Evolutionary conservation across 768 basidiomycete genomes (phyloP), one percentile per base, ranked within the genome.

Genomic region (Auriscalpium orientale): DNA sequence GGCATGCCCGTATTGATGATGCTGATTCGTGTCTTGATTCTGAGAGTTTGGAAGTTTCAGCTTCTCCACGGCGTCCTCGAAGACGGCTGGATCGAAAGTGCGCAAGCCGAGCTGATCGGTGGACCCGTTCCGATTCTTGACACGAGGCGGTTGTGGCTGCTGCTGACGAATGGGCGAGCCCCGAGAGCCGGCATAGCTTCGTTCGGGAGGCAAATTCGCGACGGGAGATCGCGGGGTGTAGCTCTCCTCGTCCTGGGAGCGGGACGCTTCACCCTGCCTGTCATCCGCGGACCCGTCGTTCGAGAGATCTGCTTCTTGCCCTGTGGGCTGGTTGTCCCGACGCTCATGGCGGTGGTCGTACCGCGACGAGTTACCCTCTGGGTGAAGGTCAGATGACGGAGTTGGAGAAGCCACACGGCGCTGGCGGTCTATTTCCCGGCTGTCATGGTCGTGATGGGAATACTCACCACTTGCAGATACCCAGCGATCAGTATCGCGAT

Each of bases 211-310:
- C 5, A 62, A 35, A 40, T 43, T 45, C 46, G 38, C 58, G 8
- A 59, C 60, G 1, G 61, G 61, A 7, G 61, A 62, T 12, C 61
- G 56, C 8, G 61, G 61, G 4, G 61, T 62, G 36, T 60, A 60
- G 54, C 61, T 62, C 49, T 62, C 61, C 46, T 62, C 61, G 33
- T 62, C 61, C 47, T 62, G 59, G 12, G 52, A 54, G 36, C 59
- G 43, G 21, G 53, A 56, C 37, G 48, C 51, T 22, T 55, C 59
- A 40, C 34, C 53, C 43, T 54, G 52, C n/a, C 56, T 45, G 28
- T 46, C 20, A 10, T 48, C 34, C 34, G 20, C 55, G 3, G 51
- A 51, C 8, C 57, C 55, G 11, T 33, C 58, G 4, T 53, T 52
- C 34, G 33, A 43, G n/a, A 43, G 33, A n/a, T 56, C 50, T 8